These are phyloP conservation scores for Chytridium lagenaria DNA, from an alignment of 371 early-diverging fungal genomes.

Conservation along the genomic window DNA sequence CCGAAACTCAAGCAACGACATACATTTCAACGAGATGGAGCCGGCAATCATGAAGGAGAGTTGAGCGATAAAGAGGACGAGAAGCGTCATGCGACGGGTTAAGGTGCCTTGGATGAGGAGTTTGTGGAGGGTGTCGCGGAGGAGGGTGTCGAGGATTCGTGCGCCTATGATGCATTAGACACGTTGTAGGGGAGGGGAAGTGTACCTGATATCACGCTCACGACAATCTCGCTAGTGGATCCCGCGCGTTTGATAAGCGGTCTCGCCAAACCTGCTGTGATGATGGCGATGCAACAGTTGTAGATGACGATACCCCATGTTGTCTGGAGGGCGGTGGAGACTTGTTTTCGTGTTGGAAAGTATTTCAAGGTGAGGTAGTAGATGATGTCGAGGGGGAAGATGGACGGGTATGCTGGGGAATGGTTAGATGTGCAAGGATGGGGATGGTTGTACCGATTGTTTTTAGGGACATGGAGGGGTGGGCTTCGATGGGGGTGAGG, in stretches of 20 bases:
- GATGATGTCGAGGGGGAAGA: background rate
- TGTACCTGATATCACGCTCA: slow-evolving; percentile 6
- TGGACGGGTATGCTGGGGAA: slow-evolving; percentile 9
- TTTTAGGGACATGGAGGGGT: background rate
- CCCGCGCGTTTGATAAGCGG: background rate
- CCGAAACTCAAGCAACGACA: background rate
- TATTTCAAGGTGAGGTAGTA: background rate
- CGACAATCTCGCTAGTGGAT: background rate
- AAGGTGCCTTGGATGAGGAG: background rate
- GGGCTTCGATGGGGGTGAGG: background rate
- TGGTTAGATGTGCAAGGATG: background rate
- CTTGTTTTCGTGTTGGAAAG: background rate
- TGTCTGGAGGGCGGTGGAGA: background rate
- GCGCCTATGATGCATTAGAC: background rate
- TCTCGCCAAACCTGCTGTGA: background rate
- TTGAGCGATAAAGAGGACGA: slow-evolving; percentile 1
- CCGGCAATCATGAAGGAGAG: slow-evolving; percentile 1
- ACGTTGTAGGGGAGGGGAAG: background rate
- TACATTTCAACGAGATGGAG: background rate
- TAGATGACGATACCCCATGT: background rate
- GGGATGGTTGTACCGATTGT: background rate
- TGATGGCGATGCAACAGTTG: background rate
- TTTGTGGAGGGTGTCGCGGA: slow-evolving; percentile 11
- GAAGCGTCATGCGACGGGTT: background rate
- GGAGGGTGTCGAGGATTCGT: slow-evolving; percentile 7